Conservation (phyloP, 305 asterid genomes). For the Fraxinus nigra region DNA sequence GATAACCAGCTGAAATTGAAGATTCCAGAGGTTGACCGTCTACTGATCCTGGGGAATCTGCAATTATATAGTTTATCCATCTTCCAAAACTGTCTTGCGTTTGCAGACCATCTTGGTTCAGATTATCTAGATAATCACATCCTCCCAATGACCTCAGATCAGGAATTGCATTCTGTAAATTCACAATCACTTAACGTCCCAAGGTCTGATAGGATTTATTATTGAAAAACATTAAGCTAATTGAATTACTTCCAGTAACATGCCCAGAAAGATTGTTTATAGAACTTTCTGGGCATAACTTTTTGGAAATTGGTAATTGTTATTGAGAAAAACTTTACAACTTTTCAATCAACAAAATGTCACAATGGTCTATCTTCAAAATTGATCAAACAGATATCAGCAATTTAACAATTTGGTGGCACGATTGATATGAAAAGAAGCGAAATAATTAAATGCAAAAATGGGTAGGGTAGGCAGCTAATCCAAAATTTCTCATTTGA, state of each 20-base stretch:
- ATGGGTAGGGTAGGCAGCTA: background rate
- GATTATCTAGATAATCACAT: conserved; percentile 28
- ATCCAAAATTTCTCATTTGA: conserved; percentile 2
- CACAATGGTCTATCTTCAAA: conserved; percentile 6
- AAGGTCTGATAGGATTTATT: conserved; percentile 32
- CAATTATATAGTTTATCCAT: conserved; percentile 49
- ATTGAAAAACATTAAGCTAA: conserved; percentile 25
- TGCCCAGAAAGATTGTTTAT: conserved; percentile 38
- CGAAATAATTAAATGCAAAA: background rate
- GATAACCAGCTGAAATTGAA: conserved; percentile 39
- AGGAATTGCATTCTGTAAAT: conserved; percentile 34
- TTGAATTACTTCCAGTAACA: conserved; percentile 34
- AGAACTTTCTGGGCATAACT: conserved; percentile 37
- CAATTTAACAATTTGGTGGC: background rate
- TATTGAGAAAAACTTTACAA: conserved; percentile 20
- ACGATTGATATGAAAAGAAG: background rate
- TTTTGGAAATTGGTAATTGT: conserved; percentile 34
- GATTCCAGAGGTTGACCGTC: conserved; percentile 47
- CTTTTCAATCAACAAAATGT: conserved; percentile 8
- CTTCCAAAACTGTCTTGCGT: conserved; percentile 61
- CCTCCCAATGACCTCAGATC: conserved; percentile 28
- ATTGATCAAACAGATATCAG: conserved; percentile 11
- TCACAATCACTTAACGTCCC: conserved; percentile 28
- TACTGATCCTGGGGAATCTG: conserved; percentile 59
- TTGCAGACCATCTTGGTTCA: conserved; percentile 40